Evolutionary conservation across 2,329 filamentous ascomycete genomes (phyloP).

Genomic region (Colletotrichum sp.): DNA sequence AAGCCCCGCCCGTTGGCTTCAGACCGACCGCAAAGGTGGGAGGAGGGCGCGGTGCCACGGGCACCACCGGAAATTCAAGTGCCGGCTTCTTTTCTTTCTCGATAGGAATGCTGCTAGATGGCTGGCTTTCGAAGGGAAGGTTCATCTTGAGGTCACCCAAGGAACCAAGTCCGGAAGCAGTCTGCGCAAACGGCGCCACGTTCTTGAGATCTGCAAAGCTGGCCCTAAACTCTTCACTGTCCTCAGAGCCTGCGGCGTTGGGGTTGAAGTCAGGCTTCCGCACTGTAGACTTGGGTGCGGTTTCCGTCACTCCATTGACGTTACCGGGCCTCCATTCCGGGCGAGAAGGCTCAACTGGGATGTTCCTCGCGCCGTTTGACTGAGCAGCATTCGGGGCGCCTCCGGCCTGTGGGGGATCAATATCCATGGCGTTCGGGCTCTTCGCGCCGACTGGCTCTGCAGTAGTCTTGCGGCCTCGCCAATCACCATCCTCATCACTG

Average conservation of each 20-base stretch:
- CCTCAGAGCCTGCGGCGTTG: constrained; percentile 56
- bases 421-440: constrained; percentile 69
- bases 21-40: constrained; percentile 44
- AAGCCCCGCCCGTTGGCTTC: constrained; percentile 47
- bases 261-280: constrained; percentile 29
- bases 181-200: constrained; percentile 57
- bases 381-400: constrained; percentile 23
- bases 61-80: constrained; percentile 53
- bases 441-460: constrained; percentile 33
- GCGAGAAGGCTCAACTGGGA: constrained; percentile 62
- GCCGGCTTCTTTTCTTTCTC: constrained; percentile 36
- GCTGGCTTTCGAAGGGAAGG: constrained; percentile 60
- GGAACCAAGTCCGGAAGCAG: constrained; percentile 54
- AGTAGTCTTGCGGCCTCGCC: constrained; percentile 38
- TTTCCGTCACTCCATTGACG: constrained; percentile 24
- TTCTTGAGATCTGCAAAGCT: constrained; percentile 61
- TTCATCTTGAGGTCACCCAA: constrained; percentile 61
- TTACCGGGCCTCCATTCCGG: constrained; percentile 65
- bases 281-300: constrained; percentile 16
- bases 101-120: constrained; percentile 46
- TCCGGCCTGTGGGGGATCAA: constrained; percentile 54
- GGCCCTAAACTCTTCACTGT: constrained; percentile 59
- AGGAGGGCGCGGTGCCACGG: constrained; percentile 54
- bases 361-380: constrained; percentile 49
- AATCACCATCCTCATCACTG: constrained; percentile 43